phyloP scores from a whole-genome alignment of 345 rosid genomes.

The Erodium maritimum region DNA sequence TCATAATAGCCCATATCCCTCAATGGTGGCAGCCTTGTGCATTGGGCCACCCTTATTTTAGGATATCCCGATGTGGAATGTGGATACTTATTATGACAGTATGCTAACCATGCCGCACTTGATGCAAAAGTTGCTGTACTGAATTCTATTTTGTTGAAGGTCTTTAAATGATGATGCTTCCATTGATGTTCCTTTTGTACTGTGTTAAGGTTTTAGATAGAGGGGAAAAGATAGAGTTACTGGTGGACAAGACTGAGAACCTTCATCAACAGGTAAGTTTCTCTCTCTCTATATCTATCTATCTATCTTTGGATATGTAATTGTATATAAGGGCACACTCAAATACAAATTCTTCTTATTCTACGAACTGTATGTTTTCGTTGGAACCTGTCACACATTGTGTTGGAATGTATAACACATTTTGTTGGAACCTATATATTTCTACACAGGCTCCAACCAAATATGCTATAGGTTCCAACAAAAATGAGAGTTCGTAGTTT shows the following conservation, averaged over 20 bases:
- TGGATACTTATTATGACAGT: not conserved
- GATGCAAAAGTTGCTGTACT: not conserved
- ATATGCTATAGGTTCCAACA: no score
- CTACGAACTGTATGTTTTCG: no score
- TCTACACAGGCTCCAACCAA: no score
- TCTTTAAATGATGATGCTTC: not conserved
- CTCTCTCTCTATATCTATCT: constrained; percentile 1
- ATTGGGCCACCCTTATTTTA: no score
- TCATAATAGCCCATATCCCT: no score
- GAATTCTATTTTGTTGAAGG: not conserved
- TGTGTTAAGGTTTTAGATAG: constrained; percentile 26
- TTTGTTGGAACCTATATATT: no score
- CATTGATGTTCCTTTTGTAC: not conserved
- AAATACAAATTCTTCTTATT: no score
- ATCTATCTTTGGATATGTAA: not conserved
- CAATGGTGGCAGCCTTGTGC: no score
- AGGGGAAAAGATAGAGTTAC: constrained; percentile 35
- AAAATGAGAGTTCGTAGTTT: no score
- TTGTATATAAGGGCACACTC: not conserved
- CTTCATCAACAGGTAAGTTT: constrained; percentile 27
- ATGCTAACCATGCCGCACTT: not conserved
- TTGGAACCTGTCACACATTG: no score
- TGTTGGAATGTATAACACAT: no score
- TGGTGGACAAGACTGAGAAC: constrained; percentile 35
- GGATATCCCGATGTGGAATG: not conserved